phyloP scores from a whole-genome alignment of 2,329 filamentous ascomycete species.

The Penicillium sp. region DNA sequence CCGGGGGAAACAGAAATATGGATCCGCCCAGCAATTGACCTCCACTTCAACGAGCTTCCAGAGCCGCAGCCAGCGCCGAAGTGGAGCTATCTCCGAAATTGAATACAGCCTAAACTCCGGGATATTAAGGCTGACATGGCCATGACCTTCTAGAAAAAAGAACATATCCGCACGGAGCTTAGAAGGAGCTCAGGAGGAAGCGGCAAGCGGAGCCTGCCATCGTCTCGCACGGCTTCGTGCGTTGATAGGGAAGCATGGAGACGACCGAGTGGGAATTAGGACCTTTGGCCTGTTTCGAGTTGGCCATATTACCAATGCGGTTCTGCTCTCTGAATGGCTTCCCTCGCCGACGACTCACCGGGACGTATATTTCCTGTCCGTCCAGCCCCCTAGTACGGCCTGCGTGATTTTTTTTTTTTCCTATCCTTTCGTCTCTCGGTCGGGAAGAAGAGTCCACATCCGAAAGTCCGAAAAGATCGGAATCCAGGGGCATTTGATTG shows the following conservation, averaged over 20 bases:
- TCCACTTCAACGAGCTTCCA: constrained; percentile 24
- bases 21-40: constrained; percentile 1
- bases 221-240: too few relatives aligned
- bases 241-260: constrained; percentile 4
- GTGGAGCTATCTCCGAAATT: constrained; percentile 7
- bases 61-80: constrained; percentile 27
- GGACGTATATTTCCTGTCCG: background rate
- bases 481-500: constrained; percentile 6
- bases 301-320: constrained; percentile 7
- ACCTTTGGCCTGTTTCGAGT: background rate
- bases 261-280: background rate
- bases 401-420: constrained; percentile 9
- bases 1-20: constrained; percentile 17
- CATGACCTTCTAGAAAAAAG: constrained; percentile 1
- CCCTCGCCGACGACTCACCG: constrained; percentile 9
- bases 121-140: background rate
- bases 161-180: background rate
- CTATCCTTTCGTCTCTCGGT: background rate
- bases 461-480: constrained; percentile 1
- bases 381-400: background rate
- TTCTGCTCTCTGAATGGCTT: constrained; percentile 14
- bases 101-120: constrained; percentile 10
- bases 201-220: constrained; percentile 9
- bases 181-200: background rate
- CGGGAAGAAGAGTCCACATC: background rate